Base-by-base conservation (phyloP, 371 early-diverging fungal species). In the Actinomortierella wolfii region DNA sequence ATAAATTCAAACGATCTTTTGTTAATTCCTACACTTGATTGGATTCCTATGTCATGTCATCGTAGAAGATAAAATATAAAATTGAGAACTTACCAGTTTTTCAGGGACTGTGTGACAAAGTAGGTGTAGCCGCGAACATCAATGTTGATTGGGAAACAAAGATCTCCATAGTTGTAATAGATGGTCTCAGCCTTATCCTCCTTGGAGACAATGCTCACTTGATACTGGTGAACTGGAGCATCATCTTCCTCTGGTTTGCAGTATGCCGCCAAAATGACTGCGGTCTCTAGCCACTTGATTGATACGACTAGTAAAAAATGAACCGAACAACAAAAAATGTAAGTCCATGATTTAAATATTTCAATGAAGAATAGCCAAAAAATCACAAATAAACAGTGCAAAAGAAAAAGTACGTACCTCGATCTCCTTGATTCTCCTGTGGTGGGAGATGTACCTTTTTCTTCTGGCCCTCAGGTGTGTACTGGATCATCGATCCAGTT, bases 371-470 rank as follows among this genome's bases (percentile, higher is more conserved):
- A n/a, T n/a, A n/a, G n/a, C n/a, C n/a, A n/a, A n/a, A n/a, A n/a
- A n/a, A n/a, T n/a, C n/a, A n/a, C n/a, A n/a, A n/a, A n/a, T n/a
- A n/a, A n/a, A n/a, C n/a, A n/a, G n/a, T n/a, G n/a, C n/a, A n/a
- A n/a, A n/a, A 11, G 20, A 20, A 18, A 50, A 29, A 24, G 11
- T 39, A 56, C 62, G 7, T 57, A 67, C 74, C 67, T 9, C 29
- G 20, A 6, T 57, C 51, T 1, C 57, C 67, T 1, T 52, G 29
- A 42, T 63, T 63, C 1, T 17, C 56, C 6, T 62, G 56, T 18
- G 56, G 59, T 17, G 74, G 60, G 28, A 51, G 23, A 34, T 73
- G 74, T 50, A 62, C 63, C 57, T 67, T 73, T 54, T 73, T 73
- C 20, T 63, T 28, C 2, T 9, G 57, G 11, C 74, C 74, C 13